Evolutionary conservation across 1,139 yeast species (phyloP).

Genomic region (Eremothecium coryli): DNA sequence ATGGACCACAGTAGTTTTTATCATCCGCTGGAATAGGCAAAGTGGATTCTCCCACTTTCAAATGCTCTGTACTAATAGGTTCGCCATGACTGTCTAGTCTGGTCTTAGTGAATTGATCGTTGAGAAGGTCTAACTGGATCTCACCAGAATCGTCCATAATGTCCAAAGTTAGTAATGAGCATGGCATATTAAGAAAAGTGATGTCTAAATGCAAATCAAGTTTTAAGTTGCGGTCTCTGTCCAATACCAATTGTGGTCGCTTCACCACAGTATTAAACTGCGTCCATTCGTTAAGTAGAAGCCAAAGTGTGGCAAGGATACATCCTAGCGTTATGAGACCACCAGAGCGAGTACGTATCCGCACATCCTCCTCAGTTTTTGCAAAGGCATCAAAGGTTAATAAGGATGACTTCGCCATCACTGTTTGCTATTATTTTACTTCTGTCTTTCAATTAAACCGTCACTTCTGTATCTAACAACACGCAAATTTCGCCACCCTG

Average conservation of each 20-base stretch:
- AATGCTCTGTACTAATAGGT: slow-evolving; percentile 18
- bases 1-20: slow-evolving; percentile 64
- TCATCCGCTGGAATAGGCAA: slow-evolving; percentile 27
- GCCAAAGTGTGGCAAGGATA: slow-evolving; percentile 47
- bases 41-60: slow-evolving; percentile 31
- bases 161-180: slow-evolving; percentile 56
- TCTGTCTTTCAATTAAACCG: neutral
- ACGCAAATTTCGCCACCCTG: too few relatives aligned
- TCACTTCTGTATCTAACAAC: too few relatives aligned
- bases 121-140: slow-evolving; percentile 58
- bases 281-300: slow-evolving; percentile 65
- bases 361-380: slow-evolving; percentile 89
- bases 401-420: slow-evolving; percentile 19
- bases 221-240: slow-evolving; percentile 68
- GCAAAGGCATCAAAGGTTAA: slow-evolving; percentile 66
- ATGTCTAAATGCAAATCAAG: slow-evolving; percentile 74
- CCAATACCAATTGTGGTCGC: slow-evolving; percentile 81
- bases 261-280: slow-evolving; percentile 61
- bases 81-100: slow-evolving; percentile 39
- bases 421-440: slow-evolving; percentile 2
- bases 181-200: slow-evolving; percentile 75
- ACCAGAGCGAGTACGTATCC: slow-evolving; percentile 79
- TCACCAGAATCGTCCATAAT: slow-evolving; percentile 84
- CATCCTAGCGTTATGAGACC: slow-evolving; percentile 79
- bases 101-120: slow-evolving; percentile 62